A percentile compares a stretch with the other conserved stretches of the same genome.
phyloP scores from a whole-genome alignment of 352 stramenopile genomes.

The Phytopythium delawarense region DNA sequence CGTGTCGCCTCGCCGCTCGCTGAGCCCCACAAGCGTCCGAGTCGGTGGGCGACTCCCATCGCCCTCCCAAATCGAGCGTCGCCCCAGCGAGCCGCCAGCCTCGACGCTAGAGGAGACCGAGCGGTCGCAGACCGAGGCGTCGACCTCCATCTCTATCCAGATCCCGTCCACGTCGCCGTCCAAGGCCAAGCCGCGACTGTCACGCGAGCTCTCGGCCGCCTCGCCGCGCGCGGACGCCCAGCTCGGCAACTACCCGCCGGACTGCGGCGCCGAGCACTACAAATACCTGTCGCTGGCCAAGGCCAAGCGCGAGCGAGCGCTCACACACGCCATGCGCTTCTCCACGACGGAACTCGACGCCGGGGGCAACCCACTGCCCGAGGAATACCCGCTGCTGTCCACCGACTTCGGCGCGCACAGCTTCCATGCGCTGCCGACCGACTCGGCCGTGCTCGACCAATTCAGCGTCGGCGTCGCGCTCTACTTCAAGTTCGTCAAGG shows the following conservation, averaged over 20 bases:
- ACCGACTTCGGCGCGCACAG: slow-evolving; percentile 78
- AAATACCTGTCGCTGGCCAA: slow-evolving; percentile 84
- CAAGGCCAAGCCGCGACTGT: neutral
- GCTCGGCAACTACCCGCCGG: slow-evolving; percentile 62
- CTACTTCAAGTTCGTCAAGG: slow-evolving; percentile 88
- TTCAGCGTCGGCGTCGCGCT: slow-evolving; percentile 73
- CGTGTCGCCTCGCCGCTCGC: slow-evolving; percentile 2
- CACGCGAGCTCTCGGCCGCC: neutral
- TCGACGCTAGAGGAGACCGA: neutral
- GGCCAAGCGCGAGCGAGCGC: slow-evolving; percentile 57
- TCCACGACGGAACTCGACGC: slow-evolving; percentile 50
- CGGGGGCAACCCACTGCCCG: slow-evolving; percentile 46
- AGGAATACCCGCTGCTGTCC: slow-evolving; percentile 46
- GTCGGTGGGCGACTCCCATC: neutral
- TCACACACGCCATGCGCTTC: slow-evolving; percentile 75
- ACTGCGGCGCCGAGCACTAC: slow-evolving; percentile 66
- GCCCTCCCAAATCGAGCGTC: neutral
- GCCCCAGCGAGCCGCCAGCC: neutral
- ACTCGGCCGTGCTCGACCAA: slow-evolving; percentile 72
- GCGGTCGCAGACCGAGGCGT: neutral
- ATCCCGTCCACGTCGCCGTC: neutral
- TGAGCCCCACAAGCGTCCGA: neutral
- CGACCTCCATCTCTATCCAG: neutral
- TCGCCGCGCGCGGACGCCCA: slow-evolving; percentile 47
- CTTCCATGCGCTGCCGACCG: slow-evolving; percentile 69